Conservation (phyloP, 768 basidiomycete species). For the Kwoniella botswanensis region DNA sequence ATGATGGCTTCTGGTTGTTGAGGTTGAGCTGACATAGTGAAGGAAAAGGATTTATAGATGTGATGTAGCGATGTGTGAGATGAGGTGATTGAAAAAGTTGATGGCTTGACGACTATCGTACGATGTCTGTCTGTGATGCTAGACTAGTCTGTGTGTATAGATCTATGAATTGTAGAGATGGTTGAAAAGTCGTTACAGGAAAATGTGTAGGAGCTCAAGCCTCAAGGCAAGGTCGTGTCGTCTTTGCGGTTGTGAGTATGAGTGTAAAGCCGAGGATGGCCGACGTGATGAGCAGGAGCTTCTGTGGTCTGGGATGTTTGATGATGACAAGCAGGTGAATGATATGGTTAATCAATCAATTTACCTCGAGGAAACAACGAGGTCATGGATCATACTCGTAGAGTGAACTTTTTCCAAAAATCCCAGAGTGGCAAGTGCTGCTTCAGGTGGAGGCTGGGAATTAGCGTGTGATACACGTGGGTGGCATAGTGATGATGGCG, state of each 20-base stretch:
- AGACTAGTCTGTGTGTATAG: not conserved
- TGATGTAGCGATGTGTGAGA: not conserved
- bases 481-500: not conserved
- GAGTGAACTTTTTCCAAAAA: not conserved
- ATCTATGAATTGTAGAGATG: not conserved
- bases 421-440: too few species aligned
- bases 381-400: too few species aligned
- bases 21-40: constrained; percentile 12
- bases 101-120: not conserved
- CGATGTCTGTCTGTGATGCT: not conserved
- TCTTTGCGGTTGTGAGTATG: not conserved
- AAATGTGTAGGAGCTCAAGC: not conserved
- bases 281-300: not conserved
- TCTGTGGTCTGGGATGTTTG: not conserved
- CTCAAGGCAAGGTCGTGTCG: not conserved
- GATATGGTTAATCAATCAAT: too few species aligned
- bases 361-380: not conserved
- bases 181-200: not conserved
- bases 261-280: too few species aligned
- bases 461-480: not conserved
- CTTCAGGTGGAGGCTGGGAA: not conserved
- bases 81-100: not conserved
- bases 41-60: not conserved
- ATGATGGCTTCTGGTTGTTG: constrained; percentile 36
- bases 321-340: not conserved